Conservation (phyloP, 805 yeast genomes). For the Hanseniaspora mollemarum region DNA sequence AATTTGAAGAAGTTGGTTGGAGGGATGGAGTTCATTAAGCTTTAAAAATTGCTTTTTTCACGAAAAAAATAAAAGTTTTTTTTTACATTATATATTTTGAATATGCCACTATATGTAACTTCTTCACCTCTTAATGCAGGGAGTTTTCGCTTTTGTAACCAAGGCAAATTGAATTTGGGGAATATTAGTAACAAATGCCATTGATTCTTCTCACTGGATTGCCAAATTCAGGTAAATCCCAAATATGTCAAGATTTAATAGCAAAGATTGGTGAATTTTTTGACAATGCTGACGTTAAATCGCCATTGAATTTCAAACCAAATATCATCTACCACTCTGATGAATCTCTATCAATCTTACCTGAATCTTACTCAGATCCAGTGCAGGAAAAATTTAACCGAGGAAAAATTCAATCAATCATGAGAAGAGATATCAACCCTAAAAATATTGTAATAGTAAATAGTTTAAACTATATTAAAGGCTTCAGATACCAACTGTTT, state of each 20-base stretch:
- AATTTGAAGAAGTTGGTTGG: too few species aligned
- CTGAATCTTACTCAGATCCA: conserved; percentile 58
- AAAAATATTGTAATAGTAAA: conserved; percentile 72
- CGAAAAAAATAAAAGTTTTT: background rate
- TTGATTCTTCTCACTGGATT: conserved; percentile 70
- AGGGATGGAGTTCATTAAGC: too few species aligned
- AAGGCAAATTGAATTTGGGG: too few species aligned
- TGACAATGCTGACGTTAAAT: conserved; percentile 28
- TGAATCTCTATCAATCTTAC: conserved; percentile 61
- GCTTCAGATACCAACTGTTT: conserved; percentile 84
- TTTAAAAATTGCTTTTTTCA: background rate
- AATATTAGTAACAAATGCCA: too few species aligned
- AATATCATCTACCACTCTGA: conserved; percentile 65
- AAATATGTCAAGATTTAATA: conserved; percentile 51
- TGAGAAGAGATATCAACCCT: conserved; percentile 64
- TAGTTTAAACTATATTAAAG: conserved; percentile 80
- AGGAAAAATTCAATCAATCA: conserved; percentile 78
- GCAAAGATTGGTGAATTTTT: conserved; percentile 39
- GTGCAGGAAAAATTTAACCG: conserved; percentile 68
- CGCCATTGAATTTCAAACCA: conserved; percentile 43
- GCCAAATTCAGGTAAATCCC: conserved; percentile 77
- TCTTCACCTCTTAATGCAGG: background rate
- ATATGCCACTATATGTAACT: background rate
- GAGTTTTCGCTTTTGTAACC: background rate
- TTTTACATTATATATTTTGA: background rate